Evolutionary conservation across 1,139 yeast genomes (phyloP).

Genomic region (Kluyveromyces sp.): DNA sequence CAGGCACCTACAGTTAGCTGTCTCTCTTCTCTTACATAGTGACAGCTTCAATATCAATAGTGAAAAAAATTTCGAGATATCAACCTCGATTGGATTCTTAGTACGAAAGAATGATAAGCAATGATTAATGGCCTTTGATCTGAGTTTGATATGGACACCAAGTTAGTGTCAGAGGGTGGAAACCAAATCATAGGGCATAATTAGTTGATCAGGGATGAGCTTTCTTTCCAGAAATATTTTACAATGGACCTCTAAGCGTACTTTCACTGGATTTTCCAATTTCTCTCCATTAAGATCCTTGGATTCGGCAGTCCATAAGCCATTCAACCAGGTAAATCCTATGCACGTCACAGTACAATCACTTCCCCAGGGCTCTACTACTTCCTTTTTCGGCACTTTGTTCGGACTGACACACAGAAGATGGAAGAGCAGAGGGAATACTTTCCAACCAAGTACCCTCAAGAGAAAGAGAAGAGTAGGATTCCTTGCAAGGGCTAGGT

Average conservation of each 20-base stretch:
- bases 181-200: background rate
- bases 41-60: background rate
- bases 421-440: constrained; percentile 87
- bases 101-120: background rate
- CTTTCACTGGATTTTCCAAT: constrained; percentile 14
- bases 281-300: constrained; percentile 25
- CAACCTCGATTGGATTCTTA: background rate
- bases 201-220: constrained; percentile 6
- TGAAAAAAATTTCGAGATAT: background rate
- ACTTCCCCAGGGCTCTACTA: constrained; percentile 7
- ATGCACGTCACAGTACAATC: constrained; percentile 13
- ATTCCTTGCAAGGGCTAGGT: constrained; percentile 77
- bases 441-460: constrained; percentile 87
- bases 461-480: constrained; percentile 89
- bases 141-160: no score
- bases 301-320: constrained; percentile 15
- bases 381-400: constrained; percentile 17
- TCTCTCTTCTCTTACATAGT: no score
- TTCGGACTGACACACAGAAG: constrained; percentile 42
- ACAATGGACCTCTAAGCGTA: constrained; percentile 14
- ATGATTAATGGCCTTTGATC: no score
- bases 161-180: background rate
- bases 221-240: constrained; percentile 12
- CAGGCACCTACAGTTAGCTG: no score
- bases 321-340: constrained; percentile 4